Evolutionary conservation across 257 asterid genomes (phyloP).

Genomic region (Solanum medicagineum): DNA sequence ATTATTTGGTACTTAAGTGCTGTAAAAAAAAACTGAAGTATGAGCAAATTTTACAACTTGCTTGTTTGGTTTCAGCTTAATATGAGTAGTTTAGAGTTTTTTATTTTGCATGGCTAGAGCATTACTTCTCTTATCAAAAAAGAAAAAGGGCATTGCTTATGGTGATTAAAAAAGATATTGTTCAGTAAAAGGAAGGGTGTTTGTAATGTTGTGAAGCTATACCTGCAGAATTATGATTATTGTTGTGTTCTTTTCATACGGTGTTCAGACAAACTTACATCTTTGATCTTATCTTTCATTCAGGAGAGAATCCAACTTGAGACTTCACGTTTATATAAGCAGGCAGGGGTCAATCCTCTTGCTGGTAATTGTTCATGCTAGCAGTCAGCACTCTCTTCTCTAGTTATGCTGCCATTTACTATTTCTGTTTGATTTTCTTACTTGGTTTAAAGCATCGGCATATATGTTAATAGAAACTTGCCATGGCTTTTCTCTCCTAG

Average conservation of each 20-base stretch:
- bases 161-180: background rate
- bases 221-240: background rate
- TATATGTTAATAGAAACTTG: background rate
- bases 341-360: constrained; percentile 98
- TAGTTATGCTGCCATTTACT: background rate
- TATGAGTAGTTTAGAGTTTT: background rate
- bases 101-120: background rate
- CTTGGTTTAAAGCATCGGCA: background rate
- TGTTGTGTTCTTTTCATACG: background rate
- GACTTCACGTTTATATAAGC: constrained; percentile 79
- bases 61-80: background rate
- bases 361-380: constrained; percentile 53
- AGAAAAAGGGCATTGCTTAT: background rate
- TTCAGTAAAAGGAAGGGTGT: background rate
- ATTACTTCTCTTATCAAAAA: background rate
- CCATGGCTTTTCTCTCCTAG: background rate
- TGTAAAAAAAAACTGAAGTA: background rate
- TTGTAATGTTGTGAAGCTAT: background rate
- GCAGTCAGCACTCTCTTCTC: background rate
- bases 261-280: background rate
- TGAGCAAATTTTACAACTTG: background rate
- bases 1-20: background rate
- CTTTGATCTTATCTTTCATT: constrained; percentile 1
- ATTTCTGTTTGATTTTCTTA: background rate
- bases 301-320: constrained; percentile 99